A percentile compares a stretch with the other conserved stretches of the same genome.
phyloP scores from a whole-genome alignment of 768 basidiomycete genomes.

The Russula sp. region DNA sequence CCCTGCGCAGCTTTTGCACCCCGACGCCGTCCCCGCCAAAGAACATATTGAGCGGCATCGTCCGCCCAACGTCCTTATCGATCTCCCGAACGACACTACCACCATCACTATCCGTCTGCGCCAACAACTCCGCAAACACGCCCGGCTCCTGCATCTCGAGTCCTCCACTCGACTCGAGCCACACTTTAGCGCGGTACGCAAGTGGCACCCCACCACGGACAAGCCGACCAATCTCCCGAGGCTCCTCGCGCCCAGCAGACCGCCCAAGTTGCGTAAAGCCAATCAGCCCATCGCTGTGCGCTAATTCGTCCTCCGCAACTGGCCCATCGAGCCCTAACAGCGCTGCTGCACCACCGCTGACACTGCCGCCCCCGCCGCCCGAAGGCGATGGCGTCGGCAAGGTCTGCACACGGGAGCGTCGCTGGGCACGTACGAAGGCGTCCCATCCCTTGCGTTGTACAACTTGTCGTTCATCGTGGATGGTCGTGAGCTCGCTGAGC shows the following conservation, averaged over 20 bases:
- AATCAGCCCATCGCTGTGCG: conserved; percentile 81
- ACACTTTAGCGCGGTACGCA: conserved; percentile 80
- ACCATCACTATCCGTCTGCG: conserved; percentile 40
- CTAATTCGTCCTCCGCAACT: conserved; percentile 68
- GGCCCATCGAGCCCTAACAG: conserved; percentile 64
- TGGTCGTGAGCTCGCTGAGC: conserved; percentile 70
- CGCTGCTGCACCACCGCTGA: conserved; percentile 51
- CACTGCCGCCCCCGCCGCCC: conserved; percentile 28
- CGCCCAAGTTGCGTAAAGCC: conserved; percentile 88
- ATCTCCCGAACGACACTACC: conserved; percentile 71
- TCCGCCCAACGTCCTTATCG: conserved; percentile 91
- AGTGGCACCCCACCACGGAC: conserved; percentile 87
- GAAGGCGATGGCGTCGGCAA: conserved; percentile 32
- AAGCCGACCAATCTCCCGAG: conserved; percentile 74
- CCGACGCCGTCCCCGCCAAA: conserved; percentile 97
- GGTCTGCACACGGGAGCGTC: conserved; percentile 51
- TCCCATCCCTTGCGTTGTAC: conserved; percentile 82
- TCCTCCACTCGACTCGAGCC: conserved; percentile 92
- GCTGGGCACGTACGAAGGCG: conserved; percentile 57
- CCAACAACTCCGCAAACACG: conserved; percentile 80
- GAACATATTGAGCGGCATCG: conserved; percentile 93
- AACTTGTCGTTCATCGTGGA: conserved; percentile 78
- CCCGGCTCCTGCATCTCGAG: conserved; percentile 92
- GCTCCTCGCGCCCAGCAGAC: conserved; percentile 65
- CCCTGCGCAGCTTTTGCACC: conserved; percentile 85